Conservation (phyloP, 805 yeast species). For the Saturnispora galanensis region DNA sequence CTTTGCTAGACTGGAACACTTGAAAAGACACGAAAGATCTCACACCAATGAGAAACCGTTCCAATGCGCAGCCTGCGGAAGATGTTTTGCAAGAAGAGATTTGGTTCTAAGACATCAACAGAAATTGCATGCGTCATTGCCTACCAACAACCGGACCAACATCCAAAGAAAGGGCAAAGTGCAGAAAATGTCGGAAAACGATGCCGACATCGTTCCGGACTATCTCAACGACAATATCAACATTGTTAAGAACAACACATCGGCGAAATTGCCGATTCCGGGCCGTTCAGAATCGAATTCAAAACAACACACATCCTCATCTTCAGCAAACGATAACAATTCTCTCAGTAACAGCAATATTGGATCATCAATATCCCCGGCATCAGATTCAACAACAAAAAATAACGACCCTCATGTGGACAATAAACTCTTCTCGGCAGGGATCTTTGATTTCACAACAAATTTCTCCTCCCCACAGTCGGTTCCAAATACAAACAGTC, state of each 20-base stretch:
- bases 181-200: constrained; percentile 15
- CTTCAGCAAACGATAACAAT: constrained; percentile 9
- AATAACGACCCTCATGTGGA: constrained; percentile 9
- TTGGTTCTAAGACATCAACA: constrained; percentile 89
- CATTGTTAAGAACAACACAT: constrained; percentile 41
- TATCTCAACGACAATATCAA: constrained; percentile 41
- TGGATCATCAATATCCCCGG: constrained; percentile 7
- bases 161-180: constrained; percentile 26
- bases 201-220: constrained; percentile 27
- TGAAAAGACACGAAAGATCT: constrained; percentile 86
- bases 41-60: constrained; percentile 96
- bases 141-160: constrained; percentile 27
- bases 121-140: constrained; percentile 63
- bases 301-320: background rate
- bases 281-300: background rate
- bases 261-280: constrained; percentile 37
- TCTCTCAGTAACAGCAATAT: constrained; percentile 5
- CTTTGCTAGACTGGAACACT: constrained; percentile 89
- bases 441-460: constrained; percentile 6
- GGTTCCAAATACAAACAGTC: background rate
- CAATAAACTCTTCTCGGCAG: background rate
- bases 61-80: constrained; percentile 92
- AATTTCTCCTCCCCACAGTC: constrained; percentile 3
- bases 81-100: constrained; percentile 89
- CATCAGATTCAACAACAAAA: constrained; percentile 10